Base-by-base conservation (phyloP, 2,329 filamentous ascomycete genomes). In the Fusarium sp. region DNA sequence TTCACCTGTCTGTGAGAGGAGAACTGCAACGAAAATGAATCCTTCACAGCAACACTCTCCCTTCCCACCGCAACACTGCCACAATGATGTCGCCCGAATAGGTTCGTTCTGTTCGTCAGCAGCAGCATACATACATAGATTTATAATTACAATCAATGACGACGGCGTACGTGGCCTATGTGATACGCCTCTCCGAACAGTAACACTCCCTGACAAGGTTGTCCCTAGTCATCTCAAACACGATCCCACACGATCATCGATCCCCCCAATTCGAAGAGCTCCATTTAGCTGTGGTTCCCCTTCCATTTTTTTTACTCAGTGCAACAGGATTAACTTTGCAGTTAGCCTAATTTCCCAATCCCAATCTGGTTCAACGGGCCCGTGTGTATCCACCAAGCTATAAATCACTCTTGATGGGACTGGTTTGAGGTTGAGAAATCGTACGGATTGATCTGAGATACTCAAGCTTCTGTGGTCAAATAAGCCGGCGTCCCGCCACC, bases 401-500 rank as follows among this genome's bases (percentile, higher is more conserved):
- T 33, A 40, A 47, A 25, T 36, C 18, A 40, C 41, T 54, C 40
- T 53, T 53, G 48, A 40, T 47, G 37, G 11, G 31, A 50, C 29
- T 42, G 20, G 35, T 51, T 58, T 51, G 40, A 37, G 43, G 35
- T 23, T 51, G 40, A 47, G 25, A 31, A 63, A 37, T 46, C 25
- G 13, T 27, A 41, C 20, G 15, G 39, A 51, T 37, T 33, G 58
- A n/a, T 20, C 37, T 37, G 21, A 27, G 40, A 33, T 20, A 27
- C 27, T 36, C 39, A 15, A 31, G 25, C 52, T 43, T 49, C 18
- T 51, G 13, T 21, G 62, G 36, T 54, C 61, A 71, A 57, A 62
- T 55, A 65, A 67, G 55, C 54, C 58, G 62, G 62, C 60, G 62
- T 56, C 43, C 55, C 55, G 65, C 70, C 65, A 71, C 70, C 67